A percentile compares a stretch with the other conserved stretches of the same genome.
Evolutionary conservation across 2,329 filamentous ascomycete genomes (phyloP).

Genomic region (Botrytis hyacinthi): DNA sequence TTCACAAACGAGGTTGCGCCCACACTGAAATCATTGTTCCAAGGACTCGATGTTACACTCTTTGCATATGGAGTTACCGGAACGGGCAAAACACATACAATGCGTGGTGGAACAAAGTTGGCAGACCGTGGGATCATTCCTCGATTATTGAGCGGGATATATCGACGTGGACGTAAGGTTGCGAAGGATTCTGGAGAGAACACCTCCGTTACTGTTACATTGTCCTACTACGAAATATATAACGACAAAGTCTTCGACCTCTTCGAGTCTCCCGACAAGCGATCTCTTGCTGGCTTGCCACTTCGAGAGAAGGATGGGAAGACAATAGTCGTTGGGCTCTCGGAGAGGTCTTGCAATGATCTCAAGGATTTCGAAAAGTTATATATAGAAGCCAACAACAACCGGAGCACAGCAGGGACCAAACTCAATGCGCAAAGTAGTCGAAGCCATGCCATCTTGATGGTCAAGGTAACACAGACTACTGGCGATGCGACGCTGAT

Average conservation of each 20-base stretch:
- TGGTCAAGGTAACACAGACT: constrained; percentile 80
- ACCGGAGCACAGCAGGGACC: constrained; percentile 83
- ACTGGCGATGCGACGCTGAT: constrained; percentile 66
- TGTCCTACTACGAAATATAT: constrained; percentile 96
- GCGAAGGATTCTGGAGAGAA: constrained; percentile 72
- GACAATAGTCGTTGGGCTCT: constrained; percentile 82
- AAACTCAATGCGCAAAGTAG: constrained; percentile 92
- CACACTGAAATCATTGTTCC: constrained; percentile 87
- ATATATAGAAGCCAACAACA: constrained; percentile 89
- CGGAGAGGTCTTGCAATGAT: constrained; percentile 76
- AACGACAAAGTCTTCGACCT: constrained; percentile 94
- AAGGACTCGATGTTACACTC: constrained; percentile 81
- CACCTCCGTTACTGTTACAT: constrained; percentile 68
- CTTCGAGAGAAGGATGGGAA: constrained; percentile 83
- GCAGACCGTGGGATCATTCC: constrained; percentile 87
- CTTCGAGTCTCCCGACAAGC: constrained; percentile 83
- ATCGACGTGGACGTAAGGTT: constrained; percentile 80
- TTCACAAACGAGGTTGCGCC: constrained; percentile 93
- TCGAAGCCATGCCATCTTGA: constrained; percentile 84
- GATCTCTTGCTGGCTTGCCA: constrained; percentile 69
- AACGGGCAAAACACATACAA: constrained; percentile 93
- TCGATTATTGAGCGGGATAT: constrained; percentile 78
- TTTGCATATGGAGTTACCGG: constrained; percentile 94
- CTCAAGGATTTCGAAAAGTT: constrained; percentile 87
- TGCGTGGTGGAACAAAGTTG: constrained; percentile 85